Percentiles rank a stretch among this genome's conserved stretches.
These are phyloP conservation scores for Sequoia sempervirens DNA, from an alignment of 75 land plant genomes.

Conservation along the genomic window DNA sequence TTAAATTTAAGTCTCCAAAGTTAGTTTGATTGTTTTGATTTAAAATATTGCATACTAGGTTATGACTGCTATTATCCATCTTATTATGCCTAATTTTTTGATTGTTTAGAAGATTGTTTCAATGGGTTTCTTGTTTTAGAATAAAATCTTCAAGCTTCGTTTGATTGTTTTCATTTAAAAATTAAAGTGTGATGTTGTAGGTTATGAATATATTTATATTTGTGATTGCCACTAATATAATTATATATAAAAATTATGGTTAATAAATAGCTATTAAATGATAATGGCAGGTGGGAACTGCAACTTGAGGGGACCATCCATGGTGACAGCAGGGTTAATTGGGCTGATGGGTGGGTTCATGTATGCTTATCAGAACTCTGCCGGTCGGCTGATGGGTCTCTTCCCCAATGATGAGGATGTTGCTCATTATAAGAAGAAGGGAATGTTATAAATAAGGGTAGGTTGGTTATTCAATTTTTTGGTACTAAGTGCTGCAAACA, in stretches of 20 bases:
- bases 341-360: slow-evolving; percentile 93
- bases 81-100: background rate
- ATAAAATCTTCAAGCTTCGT: background rate
- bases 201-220: background rate
- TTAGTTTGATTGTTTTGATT: background rate
- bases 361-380: slow-evolving; percentile 94
- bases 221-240: background rate
- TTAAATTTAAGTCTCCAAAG: background rate
- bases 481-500: background rate
- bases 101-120: background rate
- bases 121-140: background rate
- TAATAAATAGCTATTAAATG: background rate
- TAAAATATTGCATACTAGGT: background rate
- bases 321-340: slow-evolving; percentile 91
- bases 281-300: slow-evolving; percentile 54
- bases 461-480: background rate
- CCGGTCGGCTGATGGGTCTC: slow-evolving; percentile 89
- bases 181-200: background rate
- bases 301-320: slow-evolving; percentile 83
- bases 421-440: slow-evolving; percentile 43
- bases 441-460: background rate
- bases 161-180: background rate
- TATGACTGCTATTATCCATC: background rate
- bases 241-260: background rate
- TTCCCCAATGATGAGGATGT: slow-evolving; percentile 84